Conservation (phyloP, 495 filamentous ascomycete genomes). For the Aspergillus funiculosus region DNA sequence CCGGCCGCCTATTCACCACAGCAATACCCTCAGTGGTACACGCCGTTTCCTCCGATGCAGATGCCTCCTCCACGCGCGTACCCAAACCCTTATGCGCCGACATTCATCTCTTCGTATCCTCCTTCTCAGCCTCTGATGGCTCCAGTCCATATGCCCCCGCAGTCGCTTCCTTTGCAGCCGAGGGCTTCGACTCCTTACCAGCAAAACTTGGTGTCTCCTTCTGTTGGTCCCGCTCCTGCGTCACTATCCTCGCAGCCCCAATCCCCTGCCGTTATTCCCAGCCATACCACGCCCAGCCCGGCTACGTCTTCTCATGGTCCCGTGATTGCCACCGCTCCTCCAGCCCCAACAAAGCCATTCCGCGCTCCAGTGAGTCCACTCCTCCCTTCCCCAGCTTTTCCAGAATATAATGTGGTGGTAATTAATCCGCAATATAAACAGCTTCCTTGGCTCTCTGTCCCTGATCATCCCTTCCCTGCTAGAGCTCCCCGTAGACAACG, state of each 20-base stretch:
- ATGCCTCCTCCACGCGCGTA: slow-evolving; percentile 35
- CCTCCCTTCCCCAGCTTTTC: background rate
- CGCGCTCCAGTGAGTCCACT: slow-evolving; percentile 54
- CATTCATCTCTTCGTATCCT: slow-evolving; percentile 48
- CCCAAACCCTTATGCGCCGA: slow-evolving; percentile 40
- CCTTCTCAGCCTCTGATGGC: slow-evolving; percentile 40
- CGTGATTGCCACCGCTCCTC: slow-evolving; percentile 21
- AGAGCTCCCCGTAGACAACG: slow-evolving; percentile 38
- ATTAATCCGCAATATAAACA: too few species aligned
- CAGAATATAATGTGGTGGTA: slow-evolving; percentile 7
- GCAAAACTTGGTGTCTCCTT: slow-evolving; percentile 39
- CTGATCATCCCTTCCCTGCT: slow-evolving; percentile 60
- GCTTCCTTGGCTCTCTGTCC: slow-evolving; percentile 80
- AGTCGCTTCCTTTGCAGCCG: slow-evolving; percentile 34
- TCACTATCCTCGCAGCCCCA: slow-evolving; percentile 33
- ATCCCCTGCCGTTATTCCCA: slow-evolving; percentile 25
- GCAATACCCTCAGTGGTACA: slow-evolving; percentile 44
- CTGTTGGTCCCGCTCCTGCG: slow-evolving; percentile 23
- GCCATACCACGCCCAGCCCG: slow-evolving; percentile 26
- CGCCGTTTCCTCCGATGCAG: slow-evolving; percentile 45
- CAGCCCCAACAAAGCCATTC: slow-evolving; percentile 42
- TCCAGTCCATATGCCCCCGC: slow-evolving; percentile 35
- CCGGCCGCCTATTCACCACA: slow-evolving; percentile 37
- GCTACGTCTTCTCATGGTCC: slow-evolving; percentile 29
- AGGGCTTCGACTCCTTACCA: slow-evolving; percentile 40